Conservation (phyloP, 2,329 filamentous ascomycete genomes). For the Colletotrichum noveboracense region DNA sequence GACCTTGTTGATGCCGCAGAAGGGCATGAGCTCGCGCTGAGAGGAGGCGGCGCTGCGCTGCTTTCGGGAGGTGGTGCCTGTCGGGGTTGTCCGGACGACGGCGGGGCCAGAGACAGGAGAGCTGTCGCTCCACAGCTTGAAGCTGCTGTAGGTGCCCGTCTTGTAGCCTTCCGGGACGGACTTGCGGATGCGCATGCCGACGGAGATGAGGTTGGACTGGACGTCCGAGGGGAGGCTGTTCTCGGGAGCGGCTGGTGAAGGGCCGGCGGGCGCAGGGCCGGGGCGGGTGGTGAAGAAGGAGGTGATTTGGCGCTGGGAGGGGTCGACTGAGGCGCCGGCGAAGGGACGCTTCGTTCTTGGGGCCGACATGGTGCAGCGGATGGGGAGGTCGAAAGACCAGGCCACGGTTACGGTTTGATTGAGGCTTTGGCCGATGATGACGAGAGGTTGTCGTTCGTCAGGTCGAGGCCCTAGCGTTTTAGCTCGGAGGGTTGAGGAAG, state of each 20-base stretch:
- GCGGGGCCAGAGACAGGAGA: slow-evolving; percentile 7
- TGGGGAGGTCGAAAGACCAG: not conserved
- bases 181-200: slow-evolving; percentile 95
- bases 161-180: slow-evolving; percentile 94
- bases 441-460: not conserved
- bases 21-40: slow-evolving; percentile 73
- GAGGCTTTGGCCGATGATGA: not conserved
- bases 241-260: slow-evolving; percentile 26
- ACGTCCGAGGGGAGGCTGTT: slow-evolving; percentile 67
- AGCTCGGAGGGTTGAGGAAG: not conserved
- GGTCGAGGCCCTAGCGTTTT: not conserved
- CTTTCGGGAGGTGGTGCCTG: not conserved
- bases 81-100: slow-evolving; percentile 24
- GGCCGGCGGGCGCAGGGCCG: slow-evolving; percentile 21
- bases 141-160: slow-evolving; percentile 62
- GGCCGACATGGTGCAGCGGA: slow-evolving; percentile 47
- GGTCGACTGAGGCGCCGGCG: slow-evolving; percentile 62
- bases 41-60: slow-evolving; percentile 29
- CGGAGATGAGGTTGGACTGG: slow-evolving; percentile 84
- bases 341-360: slow-evolving; percentile 67
- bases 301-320: slow-evolving; percentile 67
- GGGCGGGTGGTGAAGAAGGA: slow-evolving; percentile 57
- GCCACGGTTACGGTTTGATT: not conserved
- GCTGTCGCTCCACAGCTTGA: slow-evolving; percentile 55
- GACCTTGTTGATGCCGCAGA: slow-evolving; percentile 80